Conservation (phyloP, 2,329 filamentous ascomycete species). For the Pseudogymnoascus sp. region DNA sequence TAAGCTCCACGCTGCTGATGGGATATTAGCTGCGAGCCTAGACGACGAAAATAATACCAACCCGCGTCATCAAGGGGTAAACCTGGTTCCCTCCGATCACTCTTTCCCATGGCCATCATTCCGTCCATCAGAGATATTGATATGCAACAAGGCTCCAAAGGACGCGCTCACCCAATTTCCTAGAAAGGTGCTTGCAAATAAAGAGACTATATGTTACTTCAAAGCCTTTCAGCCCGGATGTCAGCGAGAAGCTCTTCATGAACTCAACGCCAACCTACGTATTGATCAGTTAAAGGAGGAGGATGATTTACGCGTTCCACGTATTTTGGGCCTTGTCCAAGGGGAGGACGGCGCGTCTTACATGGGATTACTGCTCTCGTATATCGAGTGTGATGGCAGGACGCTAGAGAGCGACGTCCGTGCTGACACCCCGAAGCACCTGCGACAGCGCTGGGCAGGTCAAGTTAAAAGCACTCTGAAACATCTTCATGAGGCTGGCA, state of each 20-base stretch:
- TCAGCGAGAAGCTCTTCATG: slow-evolving; percentile 13
- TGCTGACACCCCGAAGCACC: slow-evolving; percentile 12
- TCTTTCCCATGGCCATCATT: slow-evolving; percentile 14
- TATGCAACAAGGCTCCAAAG: slow-evolving; percentile 12
- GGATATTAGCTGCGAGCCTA: slow-evolving; percentile 11
- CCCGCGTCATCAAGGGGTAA: slow-evolving; percentile 10
- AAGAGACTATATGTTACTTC: slow-evolving; percentile 14
- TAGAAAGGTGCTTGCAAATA: slow-evolving; percentile 13
- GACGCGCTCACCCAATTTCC: slow-evolving; percentile 15
- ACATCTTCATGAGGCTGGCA: slow-evolving; percentile 14
- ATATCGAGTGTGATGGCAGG: slow-evolving; percentile 16
- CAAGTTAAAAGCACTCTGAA: slow-evolving; percentile 16
- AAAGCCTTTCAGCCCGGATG: slow-evolving; percentile 12
- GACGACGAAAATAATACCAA: background rate
- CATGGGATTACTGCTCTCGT: slow-evolving; percentile 18
- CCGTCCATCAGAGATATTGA: slow-evolving; percentile 10
- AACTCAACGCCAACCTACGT: slow-evolving; percentile 13
- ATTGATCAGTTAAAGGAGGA: slow-evolving; percentile 14
- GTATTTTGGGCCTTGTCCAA: slow-evolving; percentile 15
- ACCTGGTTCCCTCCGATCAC: slow-evolving; percentile 9
- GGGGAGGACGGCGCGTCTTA: slow-evolving; percentile 12
- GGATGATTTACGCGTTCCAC: slow-evolving; percentile 14
- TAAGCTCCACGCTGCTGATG: slow-evolving; percentile 12
- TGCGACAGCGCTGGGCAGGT: slow-evolving; percentile 18
- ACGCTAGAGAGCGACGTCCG: slow-evolving; percentile 15